Base-by-base conservation (phyloP, 1,284 basidiomycete species). In the Austropuccinia psidii region DNA sequence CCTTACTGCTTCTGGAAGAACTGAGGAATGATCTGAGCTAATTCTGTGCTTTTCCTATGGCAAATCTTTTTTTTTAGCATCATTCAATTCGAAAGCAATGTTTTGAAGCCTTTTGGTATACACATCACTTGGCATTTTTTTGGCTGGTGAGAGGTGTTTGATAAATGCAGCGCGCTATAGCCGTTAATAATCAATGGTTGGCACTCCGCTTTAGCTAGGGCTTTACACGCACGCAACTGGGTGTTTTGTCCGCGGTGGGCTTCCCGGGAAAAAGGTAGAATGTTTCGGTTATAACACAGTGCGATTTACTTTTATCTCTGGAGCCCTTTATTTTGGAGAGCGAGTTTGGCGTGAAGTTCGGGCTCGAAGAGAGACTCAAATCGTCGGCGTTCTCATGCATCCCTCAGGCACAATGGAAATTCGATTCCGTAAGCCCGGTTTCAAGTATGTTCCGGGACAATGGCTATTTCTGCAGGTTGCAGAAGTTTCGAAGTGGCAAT, bases 101-200 rank as follows among this genome's bases (percentile, higher is more conserved):
- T 82, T 93, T 93, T 81, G 91, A 94, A 81, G 90, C 86, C 0
- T 94, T 94, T 83, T 93, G 91, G 91, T 93, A 91, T 81, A 92
- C 90, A 27, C 90, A 93, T 77, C 91, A 93, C 78, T 86, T 92
- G 55, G 91, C 90, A 9, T 90, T 91, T 84, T 91, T 93, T 84
- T 92, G 91, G 83, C 90, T 91, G 88, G 84, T 93, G 75, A 77
- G 55, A 37, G 43, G n/a, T 65, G 1, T 17, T 67, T 4, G 6
- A n/a, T 67, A n/a, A n/a, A n/a, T n/a, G n/a, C n/a, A n/a, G n/a
- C n/a, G n/a, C n/a, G n/a, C n/a, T n/a, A n/a, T n/a, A n/a, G n/a
- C n/a, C n/a, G n/a, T 21, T 27, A 7, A 6, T 24, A 57, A 57
- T 35, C 29, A 58, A 9, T 33, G 35, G 4, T 35, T 37, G 9